phyloP scores from a whole-genome alignment of 2,329 filamentous ascomycete genomes.

The Aureobasidium melanogenum region DNA sequence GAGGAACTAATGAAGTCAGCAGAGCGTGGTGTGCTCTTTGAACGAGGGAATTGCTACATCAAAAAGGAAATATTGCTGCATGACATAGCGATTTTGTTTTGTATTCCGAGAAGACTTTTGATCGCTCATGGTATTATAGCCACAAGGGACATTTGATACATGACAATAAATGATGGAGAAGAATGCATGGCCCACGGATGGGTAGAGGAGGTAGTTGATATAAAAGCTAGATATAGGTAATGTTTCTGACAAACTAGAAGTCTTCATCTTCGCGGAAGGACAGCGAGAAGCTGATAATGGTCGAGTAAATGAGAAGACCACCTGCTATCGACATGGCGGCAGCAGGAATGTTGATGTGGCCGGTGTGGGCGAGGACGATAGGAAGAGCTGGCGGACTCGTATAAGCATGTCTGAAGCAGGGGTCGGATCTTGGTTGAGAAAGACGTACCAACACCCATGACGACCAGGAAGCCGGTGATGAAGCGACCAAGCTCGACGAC shows the following conservation, averaged over 20 bases:
- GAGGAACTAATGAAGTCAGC: not conserved
- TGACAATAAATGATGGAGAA: not conserved
- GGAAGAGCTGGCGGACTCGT: slow-evolving; percentile 60
- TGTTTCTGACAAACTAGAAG: slow-evolving; percentile 49
- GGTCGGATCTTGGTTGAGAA: not conserved
- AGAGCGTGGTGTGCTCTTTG: not conserved
- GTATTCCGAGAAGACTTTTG: not conserved
- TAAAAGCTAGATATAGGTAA: slow-evolving; percentile 32
- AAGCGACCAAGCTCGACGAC: slow-evolving; percentile 92
- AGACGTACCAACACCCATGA: slow-evolving; percentile 89
- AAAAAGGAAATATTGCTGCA: not conserved
- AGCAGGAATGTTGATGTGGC: slow-evolving; percentile 70
- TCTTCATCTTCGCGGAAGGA: slow-evolving; percentile 98
- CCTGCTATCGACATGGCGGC: slow-evolving; percentile 94
- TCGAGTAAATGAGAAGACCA: slow-evolving; percentile 90
- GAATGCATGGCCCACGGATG: slow-evolving; percentile 8
- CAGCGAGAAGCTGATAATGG: slow-evolving; percentile 95
- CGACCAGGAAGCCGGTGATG: slow-evolving; percentile 86
- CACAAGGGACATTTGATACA: slow-evolving; percentile 4
- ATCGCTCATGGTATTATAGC: not conserved
- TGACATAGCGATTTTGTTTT: not conserved
- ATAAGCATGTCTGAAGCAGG: not conserved
- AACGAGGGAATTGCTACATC: not conserved
- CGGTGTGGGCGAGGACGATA: slow-evolving; percentile 76
- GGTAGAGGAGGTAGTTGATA: not conserved